A percentile compares a stretch with the other conserved stretches of the same genome.
These are phyloP conservation scores for Acacia pycnantha DNA, from an alignment of 331 rosid genomes.

Conservation along the genomic window DNA sequence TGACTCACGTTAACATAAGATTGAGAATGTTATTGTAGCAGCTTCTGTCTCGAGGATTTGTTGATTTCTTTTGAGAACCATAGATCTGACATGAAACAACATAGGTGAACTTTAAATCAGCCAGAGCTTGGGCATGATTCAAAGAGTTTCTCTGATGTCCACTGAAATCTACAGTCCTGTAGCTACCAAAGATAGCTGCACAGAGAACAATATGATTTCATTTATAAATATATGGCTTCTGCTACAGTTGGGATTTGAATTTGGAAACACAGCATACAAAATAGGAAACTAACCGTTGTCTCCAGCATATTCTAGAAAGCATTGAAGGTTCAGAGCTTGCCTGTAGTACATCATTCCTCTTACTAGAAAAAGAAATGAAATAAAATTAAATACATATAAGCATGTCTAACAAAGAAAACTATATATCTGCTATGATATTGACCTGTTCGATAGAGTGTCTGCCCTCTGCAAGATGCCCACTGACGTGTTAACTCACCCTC, in stretches of 20 bases:
- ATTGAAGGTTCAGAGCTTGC: constrained; percentile 74
- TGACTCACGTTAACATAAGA: constrained; percentile 79
- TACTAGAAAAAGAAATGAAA: constrained; percentile 52
- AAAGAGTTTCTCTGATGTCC: constrained; percentile 30
- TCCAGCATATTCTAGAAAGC: constrained; percentile 57
- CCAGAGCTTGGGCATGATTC: constrained; percentile 70
- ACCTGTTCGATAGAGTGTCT: constrained; percentile 97
- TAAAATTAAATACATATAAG: constrained; percentile 21
- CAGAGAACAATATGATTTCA: constrained; percentile 24
- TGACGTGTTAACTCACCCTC: constrained; percentile 48
- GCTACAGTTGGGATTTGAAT: constrained; percentile 4
- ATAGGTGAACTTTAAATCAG: constrained; percentile 90
- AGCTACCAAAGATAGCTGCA: constrained; percentile 54
- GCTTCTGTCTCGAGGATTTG: constrained; percentile 46
- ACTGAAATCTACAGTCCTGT: constrained; percentile 26
- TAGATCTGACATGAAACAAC: constrained; percentile 95
- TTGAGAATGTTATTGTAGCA: constrained; percentile 70
- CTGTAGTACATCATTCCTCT: constrained; percentile 98
- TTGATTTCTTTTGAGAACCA: constrained; percentile 80
- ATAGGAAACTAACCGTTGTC: constrained; percentile 58
- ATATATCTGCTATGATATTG: constrained; percentile 24
- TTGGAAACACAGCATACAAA: constrained; percentile 14
- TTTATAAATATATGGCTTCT: constrained; percentile 5
- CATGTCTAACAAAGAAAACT: constrained; percentile 2
- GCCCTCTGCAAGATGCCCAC: constrained; percentile 98